Base-by-base conservation (phyloP, 179 eudicot species). In the Gypsophila paniculata region DNA sequence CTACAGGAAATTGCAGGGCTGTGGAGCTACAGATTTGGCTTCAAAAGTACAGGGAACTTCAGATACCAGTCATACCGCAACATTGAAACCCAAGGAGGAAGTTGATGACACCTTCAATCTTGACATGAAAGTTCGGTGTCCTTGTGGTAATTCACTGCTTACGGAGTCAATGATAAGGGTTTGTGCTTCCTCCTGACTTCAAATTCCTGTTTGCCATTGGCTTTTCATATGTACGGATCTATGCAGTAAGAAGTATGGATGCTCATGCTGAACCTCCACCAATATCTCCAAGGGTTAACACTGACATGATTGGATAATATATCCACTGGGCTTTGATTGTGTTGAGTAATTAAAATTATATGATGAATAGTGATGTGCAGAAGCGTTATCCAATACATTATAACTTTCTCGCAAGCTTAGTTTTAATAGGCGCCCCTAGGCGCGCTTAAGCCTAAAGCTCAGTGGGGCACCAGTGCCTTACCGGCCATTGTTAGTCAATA, bases 161-260 rank as follows among this genome's bases (percentile, higher is more conserved):
- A 85, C 92, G 57, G 97, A 92, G 46, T 86, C 99, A 46, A 84
- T 90, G 96, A 87, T 95, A 57, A 77, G 82, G 97, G 99, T 92
- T 76, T 69, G 76, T 72, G 59, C 46, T 61, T 48, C 53, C 26
- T 60, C 6, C 76, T 55, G 71, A 39, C 29, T 39, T 52, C 1
- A 67, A 12, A 14, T 6, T 5, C 8, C 57, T 15, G 19, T 36
- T 22, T 63, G 36, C 34, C 29, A 12, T 61, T 29, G 54, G 39
- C 54, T 57, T 34, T 58, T 44, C 14, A 44, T 55, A 10, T 23
- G 15, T 25, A 36, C 15, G 13, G n/a, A 57, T 62, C 21, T 54
- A 52, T 9, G 22, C 18, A 29, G 12, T 26, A 6, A 7, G n/a
- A 8, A 62, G 34, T 23, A 36, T 38, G 39, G 51, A 32, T 60